Evolutionary conservation across 202 grass and related monocot species (phyloP), one percentile per base, ranked within the genome.

Genomic region (Setaria viridis): DNA sequence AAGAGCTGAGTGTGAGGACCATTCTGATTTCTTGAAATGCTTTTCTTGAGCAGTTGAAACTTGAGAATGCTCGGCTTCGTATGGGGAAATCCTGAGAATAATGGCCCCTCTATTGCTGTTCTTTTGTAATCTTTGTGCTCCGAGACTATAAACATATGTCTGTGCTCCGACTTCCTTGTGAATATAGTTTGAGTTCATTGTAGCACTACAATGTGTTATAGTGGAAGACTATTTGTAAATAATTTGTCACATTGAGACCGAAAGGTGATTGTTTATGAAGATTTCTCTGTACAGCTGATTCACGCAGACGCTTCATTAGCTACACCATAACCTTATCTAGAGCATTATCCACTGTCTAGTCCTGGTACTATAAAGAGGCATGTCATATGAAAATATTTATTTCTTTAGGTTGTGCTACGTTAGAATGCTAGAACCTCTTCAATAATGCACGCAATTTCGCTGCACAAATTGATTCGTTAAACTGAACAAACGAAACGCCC

Each of bases 1-100:
- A 78, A 45, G 5, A 78, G 39, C 67, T 32, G n/a, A 70, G 72
- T 32, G 32, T 56, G 17, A 57, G 30, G 51, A 76, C 16, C 16
- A 76, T 57, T 76, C 72, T 76, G 51, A 76, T n/a, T 76, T 76
- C 17, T 20, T 76, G 46, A 67, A 51, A 83, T 63, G 66, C 14
- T 20, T 85, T 68, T 62, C 49, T 29, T 62, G 74, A 88, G 69
- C 42, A 63, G 16, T 65, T 21, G 56, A 59, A 20, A 29, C 58
- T 60, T 80, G 37, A 77, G 43, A 58, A 59, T 77, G 33, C 29
- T 47, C 42, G 6, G 5, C 33, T 11, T 62, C 29, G 62, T 19
- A 33, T 30, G 11, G 64, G 11, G 12, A 45, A 89, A 53, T 11
- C 35, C 47, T 17, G n/a, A 81, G 76, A 29, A 42, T 43, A 43